Evolutionary conservation across 768 basidiomycete genomes (phyloP).

Genomic region (Cyathus striatus): DNA sequence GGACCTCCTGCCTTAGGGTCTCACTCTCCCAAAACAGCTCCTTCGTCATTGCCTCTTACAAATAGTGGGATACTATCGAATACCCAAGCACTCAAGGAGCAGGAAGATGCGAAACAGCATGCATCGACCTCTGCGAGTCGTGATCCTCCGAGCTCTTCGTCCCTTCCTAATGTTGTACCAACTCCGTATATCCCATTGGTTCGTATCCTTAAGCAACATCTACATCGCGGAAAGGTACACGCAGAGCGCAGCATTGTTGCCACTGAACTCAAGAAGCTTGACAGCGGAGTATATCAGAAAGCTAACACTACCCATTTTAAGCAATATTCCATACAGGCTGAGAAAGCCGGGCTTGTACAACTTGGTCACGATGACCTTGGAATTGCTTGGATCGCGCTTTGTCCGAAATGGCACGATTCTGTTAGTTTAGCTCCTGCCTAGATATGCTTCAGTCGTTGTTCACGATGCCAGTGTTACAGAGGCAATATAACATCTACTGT

Average conservation of each 20-base stretch:
- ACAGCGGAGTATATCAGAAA: constrained; percentile 18
- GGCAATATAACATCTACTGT: too few relatives aligned
- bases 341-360: constrained; percentile 27
- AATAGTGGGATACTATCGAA: too few relatives aligned
- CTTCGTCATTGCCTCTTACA: too few relatives aligned
- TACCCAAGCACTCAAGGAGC: too few relatives aligned
- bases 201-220: constrained; percentile 19
- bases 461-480: too few relatives aligned
- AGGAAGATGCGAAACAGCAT: too few relatives aligned
- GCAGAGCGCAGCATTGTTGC: constrained; percentile 30
- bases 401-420: constrained; percentile 17
- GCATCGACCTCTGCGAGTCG: too few relatives aligned
- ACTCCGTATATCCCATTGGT: constrained; percentile 28
- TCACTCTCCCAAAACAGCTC: too few relatives aligned
- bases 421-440: too few relatives aligned
- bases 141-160: too few relatives aligned
- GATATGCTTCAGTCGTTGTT: too few relatives aligned
- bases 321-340: constrained; percentile 28
- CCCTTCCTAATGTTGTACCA: not conserved
- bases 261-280: constrained; percentile 16
- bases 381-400: constrained; percentile 28
- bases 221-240: constrained; percentile 17
- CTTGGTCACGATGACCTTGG: constrained; percentile 25
- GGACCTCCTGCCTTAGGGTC: too few relatives aligned
- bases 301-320: constrained; percentile 28